Conservation (phyloP, 257 asterid genomes). For the Handroanthus guayacan region DNA sequence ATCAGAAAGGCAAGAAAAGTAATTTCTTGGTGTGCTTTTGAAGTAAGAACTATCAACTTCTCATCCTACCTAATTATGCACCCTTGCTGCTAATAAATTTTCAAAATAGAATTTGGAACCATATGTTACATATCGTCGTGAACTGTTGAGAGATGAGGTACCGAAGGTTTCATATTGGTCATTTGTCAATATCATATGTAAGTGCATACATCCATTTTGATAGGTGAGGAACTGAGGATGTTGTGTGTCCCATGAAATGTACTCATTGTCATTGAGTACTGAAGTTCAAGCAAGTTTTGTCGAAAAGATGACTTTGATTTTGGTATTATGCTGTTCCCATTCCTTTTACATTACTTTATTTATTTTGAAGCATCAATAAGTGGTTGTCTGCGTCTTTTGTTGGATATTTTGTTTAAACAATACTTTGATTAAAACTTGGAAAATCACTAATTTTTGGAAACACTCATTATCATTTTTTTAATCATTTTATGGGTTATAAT, state of each 20-base stretch:
- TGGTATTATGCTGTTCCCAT: neutral
- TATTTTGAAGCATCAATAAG: neutral
- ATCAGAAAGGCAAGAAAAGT: neutral
- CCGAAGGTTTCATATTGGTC: neutral
- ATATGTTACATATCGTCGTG: neutral
- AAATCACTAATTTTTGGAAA: no score
- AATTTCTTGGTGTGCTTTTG: neutral
- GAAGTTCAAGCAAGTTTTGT: neutral
- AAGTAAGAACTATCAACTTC: neutral
- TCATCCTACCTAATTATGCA: neutral
- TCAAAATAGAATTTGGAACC: neutral
- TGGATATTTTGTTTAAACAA: neutral
- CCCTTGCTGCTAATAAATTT: neutral
- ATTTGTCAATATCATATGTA: neutral
- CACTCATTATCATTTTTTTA: no score
- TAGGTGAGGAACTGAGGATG: neutral
- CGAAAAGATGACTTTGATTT: neutral
- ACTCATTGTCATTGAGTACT: constrained; percentile 13
- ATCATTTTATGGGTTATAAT: no score
- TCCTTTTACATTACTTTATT: constrained; percentile 8
- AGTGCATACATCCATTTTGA: neutral
- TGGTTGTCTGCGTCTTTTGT: neutral
- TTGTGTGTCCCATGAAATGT: neutral
- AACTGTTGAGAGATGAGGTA: neutral
- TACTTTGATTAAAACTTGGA: neutral